A percentile compares a stretch with the other conserved stretches of the same genome.
Conservation (phyloP, 768 basidiomycete species). For the Infundibulicybe gibba region DNA sequence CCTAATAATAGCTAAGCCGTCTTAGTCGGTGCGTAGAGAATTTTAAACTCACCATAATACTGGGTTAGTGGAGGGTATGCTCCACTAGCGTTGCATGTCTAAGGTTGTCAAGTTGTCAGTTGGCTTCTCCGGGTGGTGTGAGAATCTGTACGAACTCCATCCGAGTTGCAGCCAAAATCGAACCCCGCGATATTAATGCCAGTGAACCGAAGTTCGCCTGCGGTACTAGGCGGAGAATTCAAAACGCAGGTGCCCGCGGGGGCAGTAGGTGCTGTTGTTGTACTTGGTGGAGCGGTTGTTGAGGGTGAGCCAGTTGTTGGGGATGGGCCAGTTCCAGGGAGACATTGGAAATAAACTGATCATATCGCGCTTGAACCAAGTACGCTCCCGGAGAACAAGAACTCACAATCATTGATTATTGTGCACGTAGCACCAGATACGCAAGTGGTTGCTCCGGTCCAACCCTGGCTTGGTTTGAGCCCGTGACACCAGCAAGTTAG, state of each 20-base stretch:
- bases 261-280: conserved; percentile 13
- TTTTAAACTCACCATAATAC: conserved; percentile 30
- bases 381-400: neutral
- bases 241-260: conserved; percentile 11
- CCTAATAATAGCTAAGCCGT: conserved; percentile 16
- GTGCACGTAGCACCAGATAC: conserved; percentile 30
- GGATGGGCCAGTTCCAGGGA: conserved; percentile 23
- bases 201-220: conserved; percentile 14
- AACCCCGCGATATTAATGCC: conserved; percentile 47
- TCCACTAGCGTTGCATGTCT: conserved; percentile 10
- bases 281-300: conserved; percentile 24
- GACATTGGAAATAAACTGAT: conserved; percentile 30
- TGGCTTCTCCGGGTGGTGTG: conserved; percentile 6
- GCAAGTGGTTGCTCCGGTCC: conserved; percentile 29
- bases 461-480: too few relatives aligned
- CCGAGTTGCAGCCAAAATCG: conserved; percentile 38
- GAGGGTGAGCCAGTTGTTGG: conserved; percentile 11
- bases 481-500: neutral
- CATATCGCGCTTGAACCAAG: neutral
- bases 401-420: conserved; percentile 27
- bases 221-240: conserved; percentile 29
- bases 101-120: conserved; percentile 35
- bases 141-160: neutral
- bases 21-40: neutral
- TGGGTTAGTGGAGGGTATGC: conserved; percentile 39